These are phyloP conservation scores for Nothophoma quercina DNA, from an alignment of 2,329 filamentous ascomycete species.

Conservation along the genomic window DNA sequence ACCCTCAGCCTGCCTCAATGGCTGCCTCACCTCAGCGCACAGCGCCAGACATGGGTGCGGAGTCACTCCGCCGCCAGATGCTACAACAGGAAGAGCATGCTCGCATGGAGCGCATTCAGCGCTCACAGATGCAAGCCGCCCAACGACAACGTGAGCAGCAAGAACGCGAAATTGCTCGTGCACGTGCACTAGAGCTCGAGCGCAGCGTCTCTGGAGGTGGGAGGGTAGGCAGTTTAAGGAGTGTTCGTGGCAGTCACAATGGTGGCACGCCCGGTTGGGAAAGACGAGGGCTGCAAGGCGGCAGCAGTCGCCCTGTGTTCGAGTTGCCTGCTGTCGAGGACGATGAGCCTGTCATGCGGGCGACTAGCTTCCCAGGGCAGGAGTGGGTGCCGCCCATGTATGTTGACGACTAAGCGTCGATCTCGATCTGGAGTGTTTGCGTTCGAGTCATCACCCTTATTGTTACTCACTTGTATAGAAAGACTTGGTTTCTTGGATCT, in stretches of 20 bases:
- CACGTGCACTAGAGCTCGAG: slow-evolving; percentile 44
- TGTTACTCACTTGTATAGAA: neutral
- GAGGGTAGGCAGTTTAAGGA: slow-evolving; percentile 42
- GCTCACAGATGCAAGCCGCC: slow-evolving; percentile 35
- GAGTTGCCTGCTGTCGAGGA: slow-evolving; percentile 51
- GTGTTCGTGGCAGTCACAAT: slow-evolving; percentile 38
- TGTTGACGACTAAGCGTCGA: slow-evolving; percentile 38
- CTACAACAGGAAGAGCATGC: slow-evolving; percentile 44
- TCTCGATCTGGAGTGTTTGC: neutral
- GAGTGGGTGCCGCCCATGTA: slow-evolving; percentile 67
- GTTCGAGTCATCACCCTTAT: neutral
- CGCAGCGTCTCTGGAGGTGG: slow-evolving; percentile 43
- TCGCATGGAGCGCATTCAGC: slow-evolving; percentile 41
- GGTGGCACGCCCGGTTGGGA: slow-evolving; percentile 38
- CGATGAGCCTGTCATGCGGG: slow-evolving; percentile 67
- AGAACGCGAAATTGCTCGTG: slow-evolving; percentile 41
- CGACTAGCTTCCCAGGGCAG: slow-evolving; percentile 73
- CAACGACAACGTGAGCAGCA: slow-evolving; percentile 32
- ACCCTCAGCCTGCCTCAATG: slow-evolving; percentile 50
- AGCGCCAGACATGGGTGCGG: slow-evolving; percentile 48
- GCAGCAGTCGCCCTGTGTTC: slow-evolving; percentile 36
- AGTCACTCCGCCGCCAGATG: slow-evolving; percentile 45
- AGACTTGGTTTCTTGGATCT: slow-evolving; percentile 7
- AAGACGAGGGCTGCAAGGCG: slow-evolving; percentile 29
- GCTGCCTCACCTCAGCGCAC: slow-evolving; percentile 48